Evolutionary conservation across 2,329 filamentous ascomycete species (phyloP).

Genomic region (Chrysosporium queenslandicum): DNA sequence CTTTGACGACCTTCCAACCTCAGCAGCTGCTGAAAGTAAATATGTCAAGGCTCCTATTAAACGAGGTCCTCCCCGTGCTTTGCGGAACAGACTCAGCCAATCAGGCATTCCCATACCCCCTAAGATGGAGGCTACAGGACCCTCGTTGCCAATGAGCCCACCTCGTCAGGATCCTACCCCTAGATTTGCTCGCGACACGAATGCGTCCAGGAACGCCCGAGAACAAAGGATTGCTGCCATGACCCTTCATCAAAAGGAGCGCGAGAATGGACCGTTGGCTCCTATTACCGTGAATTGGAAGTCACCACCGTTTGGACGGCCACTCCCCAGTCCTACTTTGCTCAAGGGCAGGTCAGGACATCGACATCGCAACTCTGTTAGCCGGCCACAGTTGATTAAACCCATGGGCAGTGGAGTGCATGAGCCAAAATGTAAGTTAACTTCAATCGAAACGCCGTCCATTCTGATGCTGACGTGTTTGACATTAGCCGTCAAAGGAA

Average conservation of each 20-base stretch:
- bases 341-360: constrained; percentile 38
- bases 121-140: constrained; percentile 21
- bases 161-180: constrained; percentile 46
- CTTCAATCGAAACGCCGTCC: constrained; percentile 8
- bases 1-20: constrained; percentile 92
- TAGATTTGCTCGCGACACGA: constrained; percentile 57
- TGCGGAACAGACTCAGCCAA: constrained; percentile 43
- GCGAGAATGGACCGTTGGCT: constrained; percentile 39
- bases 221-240: constrained; percentile 48
- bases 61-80: constrained; percentile 55
- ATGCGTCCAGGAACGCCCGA: constrained; percentile 54
- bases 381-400: constrained; percentile 79
- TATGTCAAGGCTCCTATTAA: constrained; percentile 71
- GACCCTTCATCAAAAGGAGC: constrained; percentile 27
- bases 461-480: constrained; percentile 16
- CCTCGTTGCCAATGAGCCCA: constrained; percentile 44
- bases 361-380: constrained; percentile 26
- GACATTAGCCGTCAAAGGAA: constrained; percentile 69
- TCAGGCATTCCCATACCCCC: constrained; percentile 26
- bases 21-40: constrained; percentile 65
- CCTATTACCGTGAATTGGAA: constrained; percentile 52
- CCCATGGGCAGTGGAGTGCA: constrained; percentile 64
- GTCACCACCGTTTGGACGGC: constrained; percentile 43
- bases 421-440: constrained; percentile 64
- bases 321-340: constrained; percentile 42